phyloP scores from a whole-genome alignment of 2,329 filamentous ascomycete species.

The Thyridium curvatum region DNA sequence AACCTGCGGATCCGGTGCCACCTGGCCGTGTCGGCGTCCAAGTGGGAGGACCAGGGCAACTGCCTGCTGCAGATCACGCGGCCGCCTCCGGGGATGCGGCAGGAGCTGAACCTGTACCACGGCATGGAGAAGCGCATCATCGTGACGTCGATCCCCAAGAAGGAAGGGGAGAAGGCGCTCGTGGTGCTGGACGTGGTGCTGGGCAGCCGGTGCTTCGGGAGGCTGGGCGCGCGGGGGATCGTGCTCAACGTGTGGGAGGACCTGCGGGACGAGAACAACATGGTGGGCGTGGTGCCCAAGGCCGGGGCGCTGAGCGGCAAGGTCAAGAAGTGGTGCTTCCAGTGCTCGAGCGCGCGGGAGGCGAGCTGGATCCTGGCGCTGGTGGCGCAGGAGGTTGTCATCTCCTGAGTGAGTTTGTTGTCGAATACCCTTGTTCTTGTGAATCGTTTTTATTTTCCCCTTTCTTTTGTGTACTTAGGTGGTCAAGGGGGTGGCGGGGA shows the following conservation, averaged over 20 bases:
- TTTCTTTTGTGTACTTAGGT: background rate
- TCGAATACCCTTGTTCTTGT: conserved; percentile 5
- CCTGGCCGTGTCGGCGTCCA: conserved; percentile 64
- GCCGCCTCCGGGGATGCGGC: conserved; percentile 56
- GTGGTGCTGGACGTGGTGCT: conserved; percentile 78
- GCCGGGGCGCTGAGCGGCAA: conserved; percentile 45
- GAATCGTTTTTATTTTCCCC: too few species aligned
- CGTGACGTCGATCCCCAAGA: conserved; percentile 64
- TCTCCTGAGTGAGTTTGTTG: conserved; percentile 15
- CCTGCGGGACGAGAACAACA: conserved; percentile 55
- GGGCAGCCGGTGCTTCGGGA: conserved; percentile 76
- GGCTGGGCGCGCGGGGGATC: conserved; percentile 78
- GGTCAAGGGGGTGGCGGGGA: too few species aligned
- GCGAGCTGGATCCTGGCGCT: conserved; percentile 50
- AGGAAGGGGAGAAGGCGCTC: conserved; percentile 47
- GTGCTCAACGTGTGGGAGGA: conserved; percentile 86
- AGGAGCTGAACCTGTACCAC: conserved; percentile 53
- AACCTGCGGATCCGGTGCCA: conserved; percentile 87
- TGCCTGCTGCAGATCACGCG: conserved; percentile 77
- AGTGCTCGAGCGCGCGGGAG: conserved; percentile 46
- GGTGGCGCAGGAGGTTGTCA: conserved; percentile 50
- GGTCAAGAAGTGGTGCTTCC: conserved; percentile 60
- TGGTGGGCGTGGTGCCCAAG: conserved; percentile 43
- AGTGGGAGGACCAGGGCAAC: conserved; percentile 89
- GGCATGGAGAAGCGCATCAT: conserved; percentile 80